phyloP scores from a whole-genome alignment of 2,329 filamentous ascomycete genomes.

The Aspergillus sp. region DNA sequence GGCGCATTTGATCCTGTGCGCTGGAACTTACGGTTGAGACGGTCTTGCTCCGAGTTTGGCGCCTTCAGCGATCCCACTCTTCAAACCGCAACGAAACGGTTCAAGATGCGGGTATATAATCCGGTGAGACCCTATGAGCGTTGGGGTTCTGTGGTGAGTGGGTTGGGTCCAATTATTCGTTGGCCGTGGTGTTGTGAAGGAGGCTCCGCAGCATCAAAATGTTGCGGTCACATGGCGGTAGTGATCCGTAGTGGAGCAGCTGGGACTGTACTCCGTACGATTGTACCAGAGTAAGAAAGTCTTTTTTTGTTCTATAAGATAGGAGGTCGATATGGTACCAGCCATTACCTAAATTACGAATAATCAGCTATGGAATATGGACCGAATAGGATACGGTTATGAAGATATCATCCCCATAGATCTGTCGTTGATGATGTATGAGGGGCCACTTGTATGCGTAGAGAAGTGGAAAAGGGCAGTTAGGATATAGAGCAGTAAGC shows the following conservation, averaged over 20 bases:
- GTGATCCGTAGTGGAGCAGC: background rate
- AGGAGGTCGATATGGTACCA: background rate
- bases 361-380: background rate
- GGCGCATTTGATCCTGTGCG: background rate
- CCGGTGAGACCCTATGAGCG: background rate
- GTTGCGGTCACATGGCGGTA: constrained; percentile 3
- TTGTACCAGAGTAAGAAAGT: background rate
- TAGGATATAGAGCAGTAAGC: background rate
- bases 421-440: background rate
- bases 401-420: background rate
- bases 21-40: background rate
- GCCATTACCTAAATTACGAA: background rate
- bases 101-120: background rate
- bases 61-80: background rate
- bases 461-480: background rate
- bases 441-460: background rate
- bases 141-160: background rate
- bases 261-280: background rate
- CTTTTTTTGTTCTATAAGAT: background rate
- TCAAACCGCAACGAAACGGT: background rate
- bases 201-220: background rate
- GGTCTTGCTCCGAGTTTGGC: constrained; percentile 1
- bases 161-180: background rate
- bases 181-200: background rate
- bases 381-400: background rate